Conservation (phyloP, 1,139 yeast genomes). For the Candida labiduridarum region DNA sequence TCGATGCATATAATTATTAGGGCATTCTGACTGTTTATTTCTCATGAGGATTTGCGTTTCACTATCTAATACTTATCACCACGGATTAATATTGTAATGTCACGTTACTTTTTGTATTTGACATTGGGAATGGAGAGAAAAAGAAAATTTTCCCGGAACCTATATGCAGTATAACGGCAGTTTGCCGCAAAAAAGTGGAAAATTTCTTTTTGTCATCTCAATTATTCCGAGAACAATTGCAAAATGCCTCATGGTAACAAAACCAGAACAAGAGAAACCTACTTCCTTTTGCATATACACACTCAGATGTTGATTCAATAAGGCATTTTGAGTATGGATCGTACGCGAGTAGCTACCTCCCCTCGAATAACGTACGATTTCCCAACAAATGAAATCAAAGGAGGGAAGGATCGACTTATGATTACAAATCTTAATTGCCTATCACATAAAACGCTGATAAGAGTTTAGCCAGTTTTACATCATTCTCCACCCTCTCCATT, state of each 20-base stretch:
- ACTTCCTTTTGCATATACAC: neutral
- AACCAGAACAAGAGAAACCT: neutral
- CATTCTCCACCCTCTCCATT: slow-evolving; percentile 1
- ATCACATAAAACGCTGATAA: neutral
- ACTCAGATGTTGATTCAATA: neutral
- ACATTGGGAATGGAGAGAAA: neutral
- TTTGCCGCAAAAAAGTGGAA: slow-evolving; percentile 2
- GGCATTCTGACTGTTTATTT: too few species aligned
- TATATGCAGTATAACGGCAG: neutral
- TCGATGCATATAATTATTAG: too few species aligned
- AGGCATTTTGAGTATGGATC: neutral
- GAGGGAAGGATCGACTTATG: too few species aligned
- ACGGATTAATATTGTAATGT: too few species aligned
- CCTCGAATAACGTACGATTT: neutral
- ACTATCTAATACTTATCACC: too few species aligned
- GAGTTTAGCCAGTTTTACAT: neutral
- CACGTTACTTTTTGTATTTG: neutral
- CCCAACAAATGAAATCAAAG: neutral
- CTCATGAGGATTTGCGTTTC: too few species aligned
- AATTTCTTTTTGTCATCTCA: neutral
- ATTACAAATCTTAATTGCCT: neutral
- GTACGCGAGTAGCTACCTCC: neutral
- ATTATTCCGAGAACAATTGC: slow-evolving; percentile 1
- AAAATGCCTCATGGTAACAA: slow-evolving; percentile 3
- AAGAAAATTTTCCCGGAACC: neutral